Evolutionary conservation across 495 filamentous ascomycete genomes (phyloP), one percentile per base, ranked within the genome.

Genomic region (Endocarpon pusillum): DNA sequence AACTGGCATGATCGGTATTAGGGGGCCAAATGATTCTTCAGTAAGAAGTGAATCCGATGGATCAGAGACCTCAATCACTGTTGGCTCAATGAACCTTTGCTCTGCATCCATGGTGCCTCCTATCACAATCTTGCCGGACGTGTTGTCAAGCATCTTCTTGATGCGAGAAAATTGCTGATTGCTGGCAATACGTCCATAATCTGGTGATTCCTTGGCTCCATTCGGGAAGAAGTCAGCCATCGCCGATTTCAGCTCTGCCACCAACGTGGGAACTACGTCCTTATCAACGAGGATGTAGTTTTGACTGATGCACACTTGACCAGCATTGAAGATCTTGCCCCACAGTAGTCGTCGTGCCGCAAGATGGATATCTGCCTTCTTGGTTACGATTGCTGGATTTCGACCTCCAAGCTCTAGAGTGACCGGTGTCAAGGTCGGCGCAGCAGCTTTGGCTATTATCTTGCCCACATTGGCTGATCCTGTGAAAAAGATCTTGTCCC

Each of bases 401-500:
- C 69, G 65, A 33, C 89, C 89, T 42, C 89, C 89, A 33, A 96
- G 69, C 58, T 96, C 89, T 36, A 94, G 69, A 22, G 71, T 65
- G 15, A 92, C 78, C 0, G 89, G 89, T 3, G 89, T 96, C 35
- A 96, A 61, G 24, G 82, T 76, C 53, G 89, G 81, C 24, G 89
- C 87, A 3, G 89, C 89, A 41, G 89, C 89, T 58, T 84, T 81
- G 16, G 84, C 72, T 43, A 97, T 73, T 55, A 96, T 87, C 30
- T 65, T 80, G 33, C 81, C 89, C 23, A 94, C 86, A 22, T 47
- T 59, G 8, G 64, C 58, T 41, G 67, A 69, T 29, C 89, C 89
- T 11, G 89, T 97, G 61, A 92, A 97, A 61, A 91, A 87, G 44
- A 97, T 87, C 66, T 93, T 94, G 55, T 91, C 86, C 83, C 85